Base-by-base conservation (phyloP, 106 monocot genomes). In the Dendrobium nobile region DNA sequence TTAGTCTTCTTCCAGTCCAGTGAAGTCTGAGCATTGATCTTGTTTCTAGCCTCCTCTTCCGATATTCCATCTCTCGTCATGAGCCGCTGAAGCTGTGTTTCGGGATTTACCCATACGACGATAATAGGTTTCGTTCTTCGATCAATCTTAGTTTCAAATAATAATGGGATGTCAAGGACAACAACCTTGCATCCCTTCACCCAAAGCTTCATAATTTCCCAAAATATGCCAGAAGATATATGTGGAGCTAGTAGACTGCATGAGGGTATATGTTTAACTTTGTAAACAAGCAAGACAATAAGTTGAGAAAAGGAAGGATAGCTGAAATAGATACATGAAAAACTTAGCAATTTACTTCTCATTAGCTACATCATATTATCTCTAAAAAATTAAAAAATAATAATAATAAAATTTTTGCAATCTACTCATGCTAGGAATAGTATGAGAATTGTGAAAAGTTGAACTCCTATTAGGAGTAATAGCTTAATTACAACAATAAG, bases 71-170 rank as follows among this genome's bases (percentile, higher is more conserved):
- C 98, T 67, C 98, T 83, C 73, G 70, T 78, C 85, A 95, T 91
- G 3, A 98, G 84, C 5, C 98, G 94, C 28, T 79, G 73, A 22
- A 92, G 85, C 77, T 98, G 98, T 27, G 91, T 91, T 78, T 89
- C 89, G 6, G 84, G 84, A 79, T 98, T 85, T 44, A 98, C 91
- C 98, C 98, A 98, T 16, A 98, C 92, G 45, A 92, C 98, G 41
- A 95, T 88, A 7, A 92, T 81, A 58, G 93, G 96, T 9, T 83
- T 81, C 40, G 91, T 90, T 87, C 87, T 88, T 59, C 84, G 73
- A 75, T 96, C 89, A 88, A 92, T 84, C 78, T 95, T 95, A 26
- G 87, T 85, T 84, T 98, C 98, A 51, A 98, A 98, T 37, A 98
- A 78, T 43, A 98, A 77, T 45, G 98, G 98, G 47, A 95, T 92